Evolutionary conservation across 306 rosid species (phyloP).

Genomic region (Coriaria nepalensis): DNA sequence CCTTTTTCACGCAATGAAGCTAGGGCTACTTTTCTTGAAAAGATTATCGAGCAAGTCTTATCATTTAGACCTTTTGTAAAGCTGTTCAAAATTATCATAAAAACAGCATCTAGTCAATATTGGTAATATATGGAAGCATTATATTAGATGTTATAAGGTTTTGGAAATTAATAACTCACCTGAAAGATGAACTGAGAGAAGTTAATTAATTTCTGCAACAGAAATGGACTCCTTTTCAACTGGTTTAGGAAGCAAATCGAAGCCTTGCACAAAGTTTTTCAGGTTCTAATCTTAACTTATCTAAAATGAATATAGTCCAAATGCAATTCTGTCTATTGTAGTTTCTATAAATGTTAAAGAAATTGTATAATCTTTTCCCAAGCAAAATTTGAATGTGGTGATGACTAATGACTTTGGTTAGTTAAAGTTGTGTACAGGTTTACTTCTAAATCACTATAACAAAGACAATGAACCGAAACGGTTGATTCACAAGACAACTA

Average conservation of each 20-base stretch:
- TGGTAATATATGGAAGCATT: constrained; percentile 11
- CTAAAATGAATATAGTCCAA: constrained; percentile 49
- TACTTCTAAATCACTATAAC: constrained; percentile 51
- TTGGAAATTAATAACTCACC: constrained; percentile 31
- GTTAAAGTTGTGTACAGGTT: constrained; percentile 80
- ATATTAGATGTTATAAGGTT: constrained; percentile 23
- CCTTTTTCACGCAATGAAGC: too few species aligned
- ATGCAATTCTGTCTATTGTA: constrained; percentile 30
- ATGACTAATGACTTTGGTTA: constrained; percentile 59
- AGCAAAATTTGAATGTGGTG: constrained; percentile 30
- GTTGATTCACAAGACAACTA: neutral
- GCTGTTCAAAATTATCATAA: neutral
- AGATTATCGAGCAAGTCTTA: too few species aligned
- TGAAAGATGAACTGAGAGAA: constrained; percentile 51
- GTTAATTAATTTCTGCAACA: constrained; percentile 86
- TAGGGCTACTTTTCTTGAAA: too few species aligned
- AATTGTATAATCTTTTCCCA: constrained; percentile 15
- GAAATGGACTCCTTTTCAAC: constrained; percentile 70
- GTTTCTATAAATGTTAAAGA: constrained; percentile 21
- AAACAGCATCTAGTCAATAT: constrained; percentile 2
- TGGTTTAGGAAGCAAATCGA: constrained; percentile 97
- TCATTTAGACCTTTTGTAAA: too few species aligned
- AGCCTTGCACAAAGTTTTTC: constrained; percentile 99
- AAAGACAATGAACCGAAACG: constrained; percentile 14
- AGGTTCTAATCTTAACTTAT: constrained; percentile 93